Conservation (phyloP, 2,329 filamentous ascomycete species). For the Aspergillus pseudotamarii region DNA sequence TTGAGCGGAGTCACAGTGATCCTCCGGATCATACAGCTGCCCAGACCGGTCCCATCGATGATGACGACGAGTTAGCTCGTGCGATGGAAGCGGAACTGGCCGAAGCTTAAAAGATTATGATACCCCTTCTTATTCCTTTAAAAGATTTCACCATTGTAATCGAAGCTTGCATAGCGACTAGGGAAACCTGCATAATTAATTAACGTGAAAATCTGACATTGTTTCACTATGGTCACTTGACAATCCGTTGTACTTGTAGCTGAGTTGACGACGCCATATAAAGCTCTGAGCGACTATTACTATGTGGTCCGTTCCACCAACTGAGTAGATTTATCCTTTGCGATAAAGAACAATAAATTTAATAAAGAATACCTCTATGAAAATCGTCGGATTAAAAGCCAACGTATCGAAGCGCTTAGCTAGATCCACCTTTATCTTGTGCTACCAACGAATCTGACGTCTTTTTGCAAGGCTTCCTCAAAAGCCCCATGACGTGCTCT, state of each 20-base stretch:
- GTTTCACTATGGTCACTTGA: background rate
- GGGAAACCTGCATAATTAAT: background rate
- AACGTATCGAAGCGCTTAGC: too few species aligned
- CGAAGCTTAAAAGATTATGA: slow-evolving; percentile 10
- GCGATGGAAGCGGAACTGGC: slow-evolving; percentile 32
- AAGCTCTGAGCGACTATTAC: too few species aligned
- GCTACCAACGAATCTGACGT: background rate
- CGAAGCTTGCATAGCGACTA: slow-evolving; percentile 9
- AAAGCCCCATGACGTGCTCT: background rate
- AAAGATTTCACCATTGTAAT: background rate
- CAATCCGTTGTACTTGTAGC: background rate
- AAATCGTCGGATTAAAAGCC: background rate
- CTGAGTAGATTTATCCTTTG: background rate
- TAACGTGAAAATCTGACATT: background rate
- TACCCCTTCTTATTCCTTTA: slow-evolving; percentile 9
- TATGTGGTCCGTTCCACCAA: background rate
- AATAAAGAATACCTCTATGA: background rate
- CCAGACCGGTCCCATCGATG: slow-evolving; percentile 3
- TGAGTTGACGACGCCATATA: background rate
- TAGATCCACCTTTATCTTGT: background rate
- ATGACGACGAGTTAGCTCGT: slow-evolving; percentile 29
- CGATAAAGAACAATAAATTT: background rate
- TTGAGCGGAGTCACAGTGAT: slow-evolving; percentile 7
- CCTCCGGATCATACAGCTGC: background rate
- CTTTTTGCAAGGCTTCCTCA: background rate